Base-by-base conservation (phyloP, 2,329 filamentous ascomycete species). In the Coniochaeta sp. region DNA sequence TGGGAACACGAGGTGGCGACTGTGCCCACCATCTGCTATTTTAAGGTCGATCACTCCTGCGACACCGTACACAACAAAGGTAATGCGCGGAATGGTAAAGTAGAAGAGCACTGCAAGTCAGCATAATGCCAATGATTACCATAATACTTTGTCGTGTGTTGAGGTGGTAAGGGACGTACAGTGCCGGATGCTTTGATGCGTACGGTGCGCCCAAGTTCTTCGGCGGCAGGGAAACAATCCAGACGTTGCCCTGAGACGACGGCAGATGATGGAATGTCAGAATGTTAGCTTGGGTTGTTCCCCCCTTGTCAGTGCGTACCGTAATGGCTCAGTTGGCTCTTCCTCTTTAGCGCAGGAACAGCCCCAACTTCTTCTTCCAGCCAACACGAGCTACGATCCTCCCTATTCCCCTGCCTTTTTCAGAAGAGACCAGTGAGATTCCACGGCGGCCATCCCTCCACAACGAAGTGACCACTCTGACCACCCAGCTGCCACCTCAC, bases 1-100 rank as follows among this genome's bases (percentile, higher is more conserved):
- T 52, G 47, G 47, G 47, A 52, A 52, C 47, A 52, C 47, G 47
- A 52, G 47, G 47, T 52, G 47, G 47, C 47, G 47, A 52, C 24
- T 52, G 24, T 14, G 24, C 30, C 47, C 47, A 52, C 22, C 14
- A 52, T 28, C 14, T 28, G 22, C 22, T 52, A 52, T 52, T 52
- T 52, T 52, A 30, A 12, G 47, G 47, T 28, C 26, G 9, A 24
- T 47, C 14, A n/a, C n/a, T n/a, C n/a, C n/a, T n/a, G n/a, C n/a
- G n/a, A n/a, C 34, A 36, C 10, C 34, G 34, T n/a, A n/a, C n/a
- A n/a, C n/a, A n/a, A n/a, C n/a, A n/a, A n/a, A n/a, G n/a, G n/a
- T n/a, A n/a, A n/a, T n/a, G n/a, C n/a, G n/a, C n/a, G n/a, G n/a
- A n/a, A n/a, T n/a, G n/a, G n/a, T n/a, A n/a, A n/a, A n/a, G n/a